phyloP scores from a whole-genome alignment of 805 yeast genomes.

The Saccharomycopsis fibuligera region DNA sequence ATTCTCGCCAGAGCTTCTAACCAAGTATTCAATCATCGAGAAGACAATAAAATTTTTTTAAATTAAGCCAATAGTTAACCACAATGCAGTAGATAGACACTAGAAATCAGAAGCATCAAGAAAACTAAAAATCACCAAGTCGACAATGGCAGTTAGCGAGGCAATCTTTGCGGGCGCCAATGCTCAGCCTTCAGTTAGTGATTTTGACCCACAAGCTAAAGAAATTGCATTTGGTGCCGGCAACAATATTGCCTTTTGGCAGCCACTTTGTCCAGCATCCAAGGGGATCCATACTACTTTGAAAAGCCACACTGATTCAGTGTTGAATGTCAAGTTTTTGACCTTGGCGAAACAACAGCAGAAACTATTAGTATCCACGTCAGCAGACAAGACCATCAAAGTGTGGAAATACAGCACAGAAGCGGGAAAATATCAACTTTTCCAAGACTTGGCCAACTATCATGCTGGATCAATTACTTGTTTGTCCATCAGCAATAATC shows the following conservation, averaged over 20 bases:
- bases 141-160: slow-evolving; percentile 23
- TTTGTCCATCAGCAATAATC: slow-evolving; percentile 30
- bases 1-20: too few species aligned
- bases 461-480: slow-evolving; percentile 51
- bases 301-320: slow-evolving; percentile 53
- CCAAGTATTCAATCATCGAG: too few species aligned
- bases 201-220: slow-evolving; percentile 33
- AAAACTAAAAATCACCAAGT: too few species aligned
- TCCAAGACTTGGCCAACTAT: slow-evolving; percentile 30
- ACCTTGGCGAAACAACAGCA: slow-evolving; percentile 32
- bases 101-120: too few species aligned
- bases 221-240: slow-evolving; percentile 70
- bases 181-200: slow-evolving; percentile 55
- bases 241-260: slow-evolving; percentile 59
- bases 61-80: too few species aligned
- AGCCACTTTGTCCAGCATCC: neutral
- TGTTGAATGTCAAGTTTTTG: slow-evolving; percentile 61
- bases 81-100: too few species aligned
- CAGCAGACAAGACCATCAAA: slow-evolving; percentile 58
- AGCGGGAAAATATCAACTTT: slow-evolving; percentile 21
- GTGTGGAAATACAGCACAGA: slow-evolving; percentile 45
- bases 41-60: too few species aligned
- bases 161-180: slow-evolving; percentile 72
- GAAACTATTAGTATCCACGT: slow-evolving; percentile 47
- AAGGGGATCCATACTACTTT: slow-evolving; percentile 49